Evolutionary conservation across 1,284 basidiomycete genomes (phyloP), one percentile per base, ranked within the genome.

Genomic region (Sphaerobolus stellatus): DNA sequence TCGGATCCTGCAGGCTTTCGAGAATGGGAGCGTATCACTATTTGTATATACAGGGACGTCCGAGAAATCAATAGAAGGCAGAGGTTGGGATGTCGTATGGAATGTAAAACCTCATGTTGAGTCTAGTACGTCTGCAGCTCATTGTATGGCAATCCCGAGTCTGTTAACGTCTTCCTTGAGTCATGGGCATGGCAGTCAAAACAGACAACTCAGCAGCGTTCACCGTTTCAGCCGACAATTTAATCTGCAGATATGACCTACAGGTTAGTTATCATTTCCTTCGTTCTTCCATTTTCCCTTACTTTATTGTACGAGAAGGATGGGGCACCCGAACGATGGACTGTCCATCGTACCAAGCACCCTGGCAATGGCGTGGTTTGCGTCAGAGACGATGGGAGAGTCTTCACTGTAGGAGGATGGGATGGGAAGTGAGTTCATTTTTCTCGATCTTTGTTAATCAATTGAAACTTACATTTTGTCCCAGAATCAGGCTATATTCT

Each of bases 351-450:
- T 54, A 92, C 84, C n/a, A 92, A 87, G 62, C 78, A 91, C 59
- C 82, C 90, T 1, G 92, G 93, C 1, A 92, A 93, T 62, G 78
- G 80, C 0, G 79, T 83, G 4, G 69, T 94, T 24, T 78, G 84
- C 1, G 80, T 94, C n/a, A 82, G 83, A n/a, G 76, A 82, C 34
- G 84, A 90, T 62, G 89, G 84, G 0, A 77, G 79, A 27, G 81
- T 94, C 0, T 89, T 90, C 59, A 91, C 90, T 0, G 73, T 92
- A 1, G 92, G 88, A 3, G 90, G 92, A 1, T 95, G 93, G 93
- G 92, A 95, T 61, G 92, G 93, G 30, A 82, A 78, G 92, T 92
- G 60, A 63, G 86, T 70, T 48, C 27, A 28, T 30, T 20, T 49
- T n/a, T 38, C 24, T 45, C 41, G 24, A 29, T 22, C 22, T 40